Base-by-base conservation (phyloP, 2,329 filamentous ascomycete genomes). In the Sclerotinia sclerotiorum region DNA sequence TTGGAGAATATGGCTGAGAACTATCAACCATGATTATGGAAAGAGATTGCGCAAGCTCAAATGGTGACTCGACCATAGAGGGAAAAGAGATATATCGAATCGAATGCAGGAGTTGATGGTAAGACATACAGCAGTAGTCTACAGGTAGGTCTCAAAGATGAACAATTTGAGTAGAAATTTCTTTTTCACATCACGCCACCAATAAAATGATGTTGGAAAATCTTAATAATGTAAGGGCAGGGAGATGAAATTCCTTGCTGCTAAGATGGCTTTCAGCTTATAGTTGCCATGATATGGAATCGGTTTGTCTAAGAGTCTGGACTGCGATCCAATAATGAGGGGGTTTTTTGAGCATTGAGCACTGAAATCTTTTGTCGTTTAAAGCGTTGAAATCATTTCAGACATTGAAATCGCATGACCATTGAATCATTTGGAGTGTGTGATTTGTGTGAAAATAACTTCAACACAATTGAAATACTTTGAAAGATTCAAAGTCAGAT, bases 211-310 rank as follows among this genome's bases (percentile, higher is more conserved):
- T 19, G 13, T 29, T 39, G 46, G 13, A 62, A 27, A 24, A 51
- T 51, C n/a, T 21, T 5, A 39, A 62, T 51, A 21, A 62, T 51
- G 60, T 27, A 62, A 62, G 60, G 60, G 46, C n/a, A 39, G 13
- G 10, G 19, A 57, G 55, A 57, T 17, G 35, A 39, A 21, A 35
- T 32, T 55, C 21, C 17, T 32, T 11, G 29, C 17, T 29, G 1
- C 10, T 7, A 10, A 35, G 8, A 27, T 7, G 24, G n/a, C 21
- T 39, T 39, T 27, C 44, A 39, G 29, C 21, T 10, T 46, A 39
- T 13, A 2, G 24, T 35, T n/a, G 21, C 24, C 19, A n/a, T 24
- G 27, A 35, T 15, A 48, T 46, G 6, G 6, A 32, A 42, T 42
- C 39, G 1, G 39, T 42, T 5, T 42, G 13, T 42, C 13, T 3